A percentile compares a stretch with the other conserved stretches of the same genome.
Evolutionary conservation across 352 stramenopile species (phyloP).

Genomic region (Globisporangium spinosum): DNA sequence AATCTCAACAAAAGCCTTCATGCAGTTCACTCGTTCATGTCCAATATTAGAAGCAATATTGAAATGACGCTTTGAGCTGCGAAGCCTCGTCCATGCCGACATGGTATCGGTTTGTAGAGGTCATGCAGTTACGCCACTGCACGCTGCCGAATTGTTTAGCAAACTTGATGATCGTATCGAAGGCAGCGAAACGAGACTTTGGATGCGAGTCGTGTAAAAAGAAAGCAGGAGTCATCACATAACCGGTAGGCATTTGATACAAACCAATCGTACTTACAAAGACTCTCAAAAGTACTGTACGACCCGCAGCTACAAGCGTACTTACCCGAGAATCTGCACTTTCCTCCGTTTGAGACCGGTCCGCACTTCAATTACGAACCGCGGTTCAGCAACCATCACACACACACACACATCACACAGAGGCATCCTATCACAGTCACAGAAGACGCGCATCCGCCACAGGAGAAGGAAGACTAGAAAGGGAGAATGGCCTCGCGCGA

Average conservation of each 20-base stretch:
- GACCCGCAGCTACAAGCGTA: background rate
- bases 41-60: background rate
- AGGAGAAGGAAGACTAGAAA: background rate
- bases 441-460: background rate
- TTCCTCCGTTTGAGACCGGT: background rate
- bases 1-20: background rate
- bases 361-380: background rate
- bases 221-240: background rate
- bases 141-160: background rate
- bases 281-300: background rate
- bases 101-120: background rate
- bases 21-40: background rate
- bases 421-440: background rate
- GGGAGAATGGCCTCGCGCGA: background rate
- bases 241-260: background rate
- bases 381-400: background rate
- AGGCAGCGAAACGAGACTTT: background rate
- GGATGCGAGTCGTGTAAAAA: background rate
- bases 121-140: background rate
- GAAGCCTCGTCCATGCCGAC: background rate
- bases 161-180: background rate
- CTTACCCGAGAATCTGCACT: background rate
- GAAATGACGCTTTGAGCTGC: background rate
- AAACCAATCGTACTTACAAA: background rate
- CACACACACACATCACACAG: background rate